A percentile compares a stretch with the other conserved stretches of the same genome.
Conservation (phyloP, 148 eudicot species). For the Salicornia ramosissima region DNA sequence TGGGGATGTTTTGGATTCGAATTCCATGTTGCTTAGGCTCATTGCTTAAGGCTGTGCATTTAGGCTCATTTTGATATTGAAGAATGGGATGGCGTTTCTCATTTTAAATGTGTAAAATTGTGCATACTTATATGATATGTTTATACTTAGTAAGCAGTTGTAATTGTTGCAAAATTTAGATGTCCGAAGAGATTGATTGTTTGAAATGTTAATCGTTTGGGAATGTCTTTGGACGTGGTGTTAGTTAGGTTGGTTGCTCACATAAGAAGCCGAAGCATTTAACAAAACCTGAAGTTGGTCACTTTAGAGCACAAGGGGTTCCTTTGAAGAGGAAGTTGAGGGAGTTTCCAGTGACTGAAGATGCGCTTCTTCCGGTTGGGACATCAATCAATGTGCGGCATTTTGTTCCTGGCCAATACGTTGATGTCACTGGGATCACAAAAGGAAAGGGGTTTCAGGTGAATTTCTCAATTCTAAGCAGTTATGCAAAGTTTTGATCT, state of each 20-base stretch:
- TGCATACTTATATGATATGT: not conserved
- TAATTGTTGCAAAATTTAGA: not conserved
- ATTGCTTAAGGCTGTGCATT: not conserved
- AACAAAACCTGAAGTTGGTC: conserved; percentile 90
- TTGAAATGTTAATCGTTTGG: conserved; percentile 27
- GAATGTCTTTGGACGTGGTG: conserved; percentile 29
- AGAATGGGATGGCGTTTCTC: not conserved
- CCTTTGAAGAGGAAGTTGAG: conserved; percentile 90
- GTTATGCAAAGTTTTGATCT: not conserved
- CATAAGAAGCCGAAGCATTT: conserved; percentile 92
- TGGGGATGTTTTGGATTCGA: not conserved
- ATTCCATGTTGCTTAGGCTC: not conserved
- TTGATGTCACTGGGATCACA: conserved; percentile 88
- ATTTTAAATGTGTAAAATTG: not conserved
- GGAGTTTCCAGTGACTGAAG: conserved; percentile 93
- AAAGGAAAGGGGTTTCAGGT: conserved; percentile 99
- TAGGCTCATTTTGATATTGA: not conserved
- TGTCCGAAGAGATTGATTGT: not conserved
- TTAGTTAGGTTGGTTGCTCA: conserved; percentile 78
- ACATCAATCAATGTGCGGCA: conserved; percentile 74
- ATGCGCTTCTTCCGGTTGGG: conserved; percentile 89
- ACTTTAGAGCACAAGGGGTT: conserved; percentile 98
- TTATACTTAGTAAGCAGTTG: not conserved
- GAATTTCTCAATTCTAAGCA: conserved; percentile 12
- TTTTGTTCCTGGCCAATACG: conserved; percentile 92